A percentile compares a stretch with the other conserved stretches of the same genome.
Conservation (phyloP, 345 rosid species). For the Melaleuca alternifolia region DNA sequence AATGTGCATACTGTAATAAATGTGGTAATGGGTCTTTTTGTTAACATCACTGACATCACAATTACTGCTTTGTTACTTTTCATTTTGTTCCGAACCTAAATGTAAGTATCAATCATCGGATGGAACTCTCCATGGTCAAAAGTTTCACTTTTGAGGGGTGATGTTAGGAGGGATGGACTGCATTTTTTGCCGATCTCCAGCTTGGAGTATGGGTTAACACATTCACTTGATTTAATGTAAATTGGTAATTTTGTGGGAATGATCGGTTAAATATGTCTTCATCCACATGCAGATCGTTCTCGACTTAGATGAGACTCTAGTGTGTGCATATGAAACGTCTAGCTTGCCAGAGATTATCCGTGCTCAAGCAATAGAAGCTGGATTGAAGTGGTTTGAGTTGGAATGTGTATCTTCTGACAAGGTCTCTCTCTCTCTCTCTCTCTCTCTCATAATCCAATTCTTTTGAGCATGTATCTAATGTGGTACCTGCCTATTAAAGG, state of each 20-base stretch:
- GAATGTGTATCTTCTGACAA: slow-evolving; percentile 44
- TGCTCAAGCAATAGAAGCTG: slow-evolving; percentile 40
- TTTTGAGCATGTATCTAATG: not conserved
- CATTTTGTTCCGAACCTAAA: not conserved
- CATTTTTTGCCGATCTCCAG: not conserved
- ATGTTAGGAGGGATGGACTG: not conserved
- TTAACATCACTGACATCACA: not conserved
- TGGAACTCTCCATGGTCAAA: not conserved
- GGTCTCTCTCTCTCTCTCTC: slow-evolving; percentile 10
- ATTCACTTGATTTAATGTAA: not conserved
- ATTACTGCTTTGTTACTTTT: not conserved
- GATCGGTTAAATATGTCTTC: not conserved
- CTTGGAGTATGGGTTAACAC: not conserved
- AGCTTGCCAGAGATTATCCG: slow-evolving; percentile 31
- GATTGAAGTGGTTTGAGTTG: slow-evolving; percentile 55
- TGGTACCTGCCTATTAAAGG: not conserved
- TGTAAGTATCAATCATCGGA: not conserved
- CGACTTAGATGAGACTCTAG: slow-evolving; percentile 61
- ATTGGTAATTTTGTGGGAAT: not conserved
- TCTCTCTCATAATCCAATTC: not conserved
- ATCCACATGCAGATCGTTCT: slow-evolving; percentile 36
- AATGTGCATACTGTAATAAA: not conserved
- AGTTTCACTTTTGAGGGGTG: not conserved
- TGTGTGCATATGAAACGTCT: slow-evolving; percentile 53
- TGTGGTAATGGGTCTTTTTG: not conserved